Evolutionary conservation across 2,329 filamentous ascomycete species (phyloP).

Genomic region (Colletotrichum sp.): DNA sequence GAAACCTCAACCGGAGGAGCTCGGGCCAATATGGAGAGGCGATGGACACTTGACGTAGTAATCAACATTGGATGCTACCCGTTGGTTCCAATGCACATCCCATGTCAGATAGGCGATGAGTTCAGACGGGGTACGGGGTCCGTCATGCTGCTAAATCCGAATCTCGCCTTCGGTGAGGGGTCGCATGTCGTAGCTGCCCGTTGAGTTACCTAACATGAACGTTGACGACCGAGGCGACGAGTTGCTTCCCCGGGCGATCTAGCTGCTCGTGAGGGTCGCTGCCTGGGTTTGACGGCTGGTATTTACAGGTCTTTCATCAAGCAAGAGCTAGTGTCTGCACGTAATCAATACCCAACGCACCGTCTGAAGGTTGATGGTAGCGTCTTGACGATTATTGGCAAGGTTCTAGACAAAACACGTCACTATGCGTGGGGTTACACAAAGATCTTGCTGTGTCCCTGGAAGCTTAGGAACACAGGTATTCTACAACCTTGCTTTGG

Average conservation of each 20-base stretch:
- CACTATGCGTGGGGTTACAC: background rate
- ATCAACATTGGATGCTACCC: background rate
- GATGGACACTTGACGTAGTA: background rate
- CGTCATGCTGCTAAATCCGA: background rate
- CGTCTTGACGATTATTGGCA: background rate
- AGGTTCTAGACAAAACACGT: background rate
- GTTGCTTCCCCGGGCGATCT: background rate
- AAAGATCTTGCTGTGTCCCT: background rate
- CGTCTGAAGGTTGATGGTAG: background rate
- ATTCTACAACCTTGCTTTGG: conserved; percentile 13
- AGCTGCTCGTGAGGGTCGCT: background rate
- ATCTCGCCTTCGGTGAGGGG: background rate
- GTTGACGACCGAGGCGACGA: background rate
- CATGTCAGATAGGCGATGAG: background rate
- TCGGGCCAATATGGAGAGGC: background rate
- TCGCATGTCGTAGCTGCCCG: background rate
- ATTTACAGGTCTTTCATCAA: background rate
- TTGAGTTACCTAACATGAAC: background rate
- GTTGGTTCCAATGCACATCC: background rate
- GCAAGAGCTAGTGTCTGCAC: background rate
- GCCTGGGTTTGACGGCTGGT: background rate
- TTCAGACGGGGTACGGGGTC: background rate
- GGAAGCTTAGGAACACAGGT: background rate
- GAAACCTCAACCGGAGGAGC: conserved; percentile 6
- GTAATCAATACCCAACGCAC: background rate